Base-by-base conservation (phyloP, 2,329 filamentous ascomycete species). In the Calcarisporium arbuscula region DNA sequence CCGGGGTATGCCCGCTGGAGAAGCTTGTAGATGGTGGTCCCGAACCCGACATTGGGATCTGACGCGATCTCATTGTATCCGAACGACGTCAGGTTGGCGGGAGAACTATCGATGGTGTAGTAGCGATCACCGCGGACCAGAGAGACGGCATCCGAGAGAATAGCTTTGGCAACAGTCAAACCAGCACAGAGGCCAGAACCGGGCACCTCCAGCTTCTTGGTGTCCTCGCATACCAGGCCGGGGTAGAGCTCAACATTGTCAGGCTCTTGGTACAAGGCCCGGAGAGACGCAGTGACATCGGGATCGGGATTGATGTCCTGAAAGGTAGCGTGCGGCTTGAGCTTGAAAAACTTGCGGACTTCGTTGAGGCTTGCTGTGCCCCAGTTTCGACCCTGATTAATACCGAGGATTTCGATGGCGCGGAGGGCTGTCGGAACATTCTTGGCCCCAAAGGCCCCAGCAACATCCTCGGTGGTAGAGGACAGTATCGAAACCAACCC, bases 61-160 rank as follows among this genome's bases (percentile, higher is more conserved):
- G 32, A 35, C 21, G 22, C 28, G 21, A 21, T 29, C 17, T 34
- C 21, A 19, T 23, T 35, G 19, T 30, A 39, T 21, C 37, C 31
- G 21, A 25, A 33, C 22, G 11, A 26, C 31, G 64, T 67, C 34
- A 67, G 43, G 17, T 51, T 53, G n/a, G 51, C 47, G 4, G 57
- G 53, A 5, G 53, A 67, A 41, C 60, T 67, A 35, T 67, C 64
- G 5, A 57, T 46, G 1, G 78, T 81, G 55, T 80, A 80, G 57
- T 80, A 80, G 12, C 79, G 64, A 45, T 83, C 79, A 8, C 80
- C 80, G 14, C 82, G 72, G 5, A 85, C 80, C 10, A 86, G 66
- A 22, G 76, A 74, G 2, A 85, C 80, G 2, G 82, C 80, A 45
- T 86, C 82, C 0, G 80, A 82, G 5, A 86, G 58, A 10, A 86